These are phyloP conservation scores for Asterochloris erici DNA, from an alignment of 139 green algal species.

Conservation along the genomic window DNA sequence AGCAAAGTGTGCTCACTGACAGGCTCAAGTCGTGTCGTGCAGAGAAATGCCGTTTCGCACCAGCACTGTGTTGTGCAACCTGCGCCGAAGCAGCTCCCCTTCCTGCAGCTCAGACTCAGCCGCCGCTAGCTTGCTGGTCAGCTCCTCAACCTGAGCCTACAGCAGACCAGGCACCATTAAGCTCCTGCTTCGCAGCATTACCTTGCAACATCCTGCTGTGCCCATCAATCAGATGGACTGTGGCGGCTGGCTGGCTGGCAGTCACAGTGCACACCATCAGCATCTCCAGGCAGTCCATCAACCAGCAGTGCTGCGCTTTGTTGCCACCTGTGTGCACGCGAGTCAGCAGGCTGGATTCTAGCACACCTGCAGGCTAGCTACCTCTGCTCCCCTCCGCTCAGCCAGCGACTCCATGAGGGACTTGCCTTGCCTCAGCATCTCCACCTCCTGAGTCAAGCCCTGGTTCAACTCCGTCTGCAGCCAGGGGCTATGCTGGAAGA, in stretches of 20 bases:
- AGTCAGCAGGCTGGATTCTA: too few relatives aligned
- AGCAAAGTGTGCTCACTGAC: too few relatives aligned
- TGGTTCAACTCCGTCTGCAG: conserved; percentile 13
- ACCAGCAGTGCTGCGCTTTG: too few relatives aligned
- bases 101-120: conserved; percentile 41
- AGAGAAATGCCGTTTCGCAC: not conserved
- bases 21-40: not conserved
- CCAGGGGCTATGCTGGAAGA: not conserved
- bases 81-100: conserved; percentile 65
- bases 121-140: conserved; percentile 8
- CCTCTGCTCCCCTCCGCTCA: not conserved
- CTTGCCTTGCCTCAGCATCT: conserved; percentile 2
- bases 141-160: conserved; percentile 2
- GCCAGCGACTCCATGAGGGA: conserved; percentile 8
- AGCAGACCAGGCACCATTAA: not conserved
- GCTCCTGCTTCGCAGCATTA: too few relatives aligned
- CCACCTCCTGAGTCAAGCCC: conserved; percentile 12
- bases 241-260: too few relatives aligned
- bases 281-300: too few relatives aligned
- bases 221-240: too few relatives aligned
- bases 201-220: too few relatives aligned
- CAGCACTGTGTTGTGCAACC: conserved; percentile 87
- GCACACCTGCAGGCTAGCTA: not conserved
- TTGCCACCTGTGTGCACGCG: too few relatives aligned
- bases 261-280: too few relatives aligned